Percentiles rank a stretch among this genome's conserved stretches.
Evolutionary conservation across 495 filamentous ascomycete species (phyloP).

Genomic region (Apiosordaria backusii): DNA sequence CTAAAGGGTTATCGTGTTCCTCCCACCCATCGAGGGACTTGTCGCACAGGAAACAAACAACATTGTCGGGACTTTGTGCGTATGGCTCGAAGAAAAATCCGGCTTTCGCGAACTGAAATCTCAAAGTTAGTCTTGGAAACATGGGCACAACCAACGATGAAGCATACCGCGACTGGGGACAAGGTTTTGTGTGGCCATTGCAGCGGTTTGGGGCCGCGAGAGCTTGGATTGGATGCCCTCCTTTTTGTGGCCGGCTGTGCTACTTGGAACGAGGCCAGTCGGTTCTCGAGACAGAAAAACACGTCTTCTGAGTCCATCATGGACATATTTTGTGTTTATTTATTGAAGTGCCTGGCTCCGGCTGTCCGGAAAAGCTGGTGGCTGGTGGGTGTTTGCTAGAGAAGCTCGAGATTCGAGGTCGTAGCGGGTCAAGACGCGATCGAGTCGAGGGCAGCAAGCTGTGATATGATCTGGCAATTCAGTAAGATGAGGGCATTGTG

Average conservation of each 20-base stretch:
- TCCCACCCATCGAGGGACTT: slow-evolving; percentile 87
- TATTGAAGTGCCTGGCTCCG: too few species aligned
- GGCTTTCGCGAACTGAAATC: slow-evolving; percentile 77
- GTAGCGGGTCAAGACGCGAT: slow-evolving; percentile 3
- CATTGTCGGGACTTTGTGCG: slow-evolving; percentile 74
- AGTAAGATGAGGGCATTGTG: neutral
- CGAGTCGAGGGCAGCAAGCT: neutral
- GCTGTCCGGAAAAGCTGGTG: too few species aligned
- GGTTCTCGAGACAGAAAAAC: slow-evolving; percentile 61
- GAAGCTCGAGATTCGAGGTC: slow-evolving; percentile 4
- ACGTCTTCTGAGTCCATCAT: slow-evolving; percentile 30
- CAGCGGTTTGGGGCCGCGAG: slow-evolving; percentile 51
- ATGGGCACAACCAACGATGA: neutral
- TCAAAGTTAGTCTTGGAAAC: neutral
- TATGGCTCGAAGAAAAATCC: slow-evolving; percentile 86
- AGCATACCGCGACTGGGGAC: slow-evolving; percentile 60
- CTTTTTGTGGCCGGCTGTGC: slow-evolving; percentile 29
- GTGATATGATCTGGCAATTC: neutral
- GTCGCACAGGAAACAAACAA: slow-evolving; percentile 79
- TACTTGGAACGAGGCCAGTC: slow-evolving; percentile 69
- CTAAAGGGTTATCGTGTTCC: slow-evolving; percentile 69
- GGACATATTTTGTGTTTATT: slow-evolving; percentile 16
- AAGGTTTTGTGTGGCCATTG: slow-evolving; percentile 74
- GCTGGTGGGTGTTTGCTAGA: neutral
- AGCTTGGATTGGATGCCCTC: slow-evolving; percentile 47